These are phyloP conservation scores for Puccinia triticina DNA, from an alignment of 1,284 basidiomycete genomes.

Conservation along the genomic window DNA sequence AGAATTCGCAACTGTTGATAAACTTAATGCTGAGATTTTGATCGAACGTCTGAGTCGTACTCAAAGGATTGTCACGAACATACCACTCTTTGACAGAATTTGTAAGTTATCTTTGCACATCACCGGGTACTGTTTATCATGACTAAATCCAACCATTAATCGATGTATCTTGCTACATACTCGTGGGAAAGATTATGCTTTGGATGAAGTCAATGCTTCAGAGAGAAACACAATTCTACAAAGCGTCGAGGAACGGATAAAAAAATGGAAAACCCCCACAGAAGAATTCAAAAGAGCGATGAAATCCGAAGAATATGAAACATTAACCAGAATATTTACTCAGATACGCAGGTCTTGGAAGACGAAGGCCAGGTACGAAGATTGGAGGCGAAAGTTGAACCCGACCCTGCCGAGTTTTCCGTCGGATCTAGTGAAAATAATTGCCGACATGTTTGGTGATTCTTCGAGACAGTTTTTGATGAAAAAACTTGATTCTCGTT, in stretches of 20 bases:
- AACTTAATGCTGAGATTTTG: background rate
- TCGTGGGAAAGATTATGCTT: background rate
- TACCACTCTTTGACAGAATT: background rate
- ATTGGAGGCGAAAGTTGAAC: background rate
- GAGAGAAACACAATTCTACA: background rate
- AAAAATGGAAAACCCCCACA: too few relatives aligned
- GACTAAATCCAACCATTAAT: background rate
- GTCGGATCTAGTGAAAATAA: background rate
- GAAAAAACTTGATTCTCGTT: too few relatives aligned
- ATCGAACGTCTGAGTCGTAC: background rate
- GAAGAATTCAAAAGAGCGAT: background rate
- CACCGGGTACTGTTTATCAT: too few relatives aligned
- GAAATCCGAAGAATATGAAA: background rate
- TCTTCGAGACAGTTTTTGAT: background rate
- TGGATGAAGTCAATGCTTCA: background rate
- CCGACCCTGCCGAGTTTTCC: background rate
- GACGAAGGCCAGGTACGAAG: background rate
- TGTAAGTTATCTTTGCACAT: background rate
- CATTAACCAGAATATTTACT: background rate
- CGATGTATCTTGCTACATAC: background rate
- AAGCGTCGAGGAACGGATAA: background rate
- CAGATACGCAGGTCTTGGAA: background rate
- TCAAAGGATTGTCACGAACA: background rate
- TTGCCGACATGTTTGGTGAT: background rate
- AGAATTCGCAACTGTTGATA: background rate